These are phyloP conservation scores for Piper betle DNA, from an alignment of 164 flowering plant species.

Conservation along the genomic window DNA sequence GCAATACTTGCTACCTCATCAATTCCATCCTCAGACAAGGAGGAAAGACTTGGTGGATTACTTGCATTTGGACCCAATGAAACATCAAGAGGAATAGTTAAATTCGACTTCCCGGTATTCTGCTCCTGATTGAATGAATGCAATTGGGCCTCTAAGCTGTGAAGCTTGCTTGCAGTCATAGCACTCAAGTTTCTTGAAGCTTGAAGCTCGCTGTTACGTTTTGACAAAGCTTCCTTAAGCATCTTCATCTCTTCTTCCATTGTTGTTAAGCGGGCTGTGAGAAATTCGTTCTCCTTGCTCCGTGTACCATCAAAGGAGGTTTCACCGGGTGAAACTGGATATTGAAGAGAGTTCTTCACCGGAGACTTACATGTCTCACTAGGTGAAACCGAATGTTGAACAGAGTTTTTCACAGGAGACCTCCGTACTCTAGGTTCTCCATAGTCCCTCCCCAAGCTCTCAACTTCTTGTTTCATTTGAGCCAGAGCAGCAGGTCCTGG, in stretches of 20 bases:
- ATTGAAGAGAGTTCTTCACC: slow-evolving; percentile 40
- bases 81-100: slow-evolving; percentile 26
- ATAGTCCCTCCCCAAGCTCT: slow-evolving; percentile 68
- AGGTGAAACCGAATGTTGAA: slow-evolving; percentile 32
- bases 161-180: slow-evolving; percentile 70
- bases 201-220: slow-evolving; percentile 79
- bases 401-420: slow-evolving; percentile 51
- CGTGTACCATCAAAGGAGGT: slow-evolving; percentile 35
- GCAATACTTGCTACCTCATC: slow-evolving; percentile 65
- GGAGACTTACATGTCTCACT: slow-evolving; percentile 25
- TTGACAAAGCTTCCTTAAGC: slow-evolving; percentile 93
- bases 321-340: slow-evolving; percentile 37
- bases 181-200: slow-evolving; percentile 78
- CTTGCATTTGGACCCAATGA: slow-evolving; percentile 31
- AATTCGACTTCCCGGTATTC: slow-evolving; percentile 22
- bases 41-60: slow-evolving; percentile 56
- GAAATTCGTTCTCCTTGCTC: slow-evolving; percentile 72
- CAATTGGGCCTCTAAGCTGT: slow-evolving; percentile 59
- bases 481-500: slow-evolving; percentile 99
- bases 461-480: slow-evolving; percentile 97
- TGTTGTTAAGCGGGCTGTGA: slow-evolving; percentile 63
- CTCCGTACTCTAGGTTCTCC: slow-evolving; percentile 49
- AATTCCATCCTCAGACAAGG: slow-evolving; percentile 88
- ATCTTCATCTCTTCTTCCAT: slow-evolving; percentile 97
- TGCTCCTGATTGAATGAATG: slow-evolving; percentile 27